These are phyloP conservation scores for Pseudocercospora vitis DNA, from an alignment of 2,329 filamentous ascomycete species.

Conservation along the genomic window DNA sequence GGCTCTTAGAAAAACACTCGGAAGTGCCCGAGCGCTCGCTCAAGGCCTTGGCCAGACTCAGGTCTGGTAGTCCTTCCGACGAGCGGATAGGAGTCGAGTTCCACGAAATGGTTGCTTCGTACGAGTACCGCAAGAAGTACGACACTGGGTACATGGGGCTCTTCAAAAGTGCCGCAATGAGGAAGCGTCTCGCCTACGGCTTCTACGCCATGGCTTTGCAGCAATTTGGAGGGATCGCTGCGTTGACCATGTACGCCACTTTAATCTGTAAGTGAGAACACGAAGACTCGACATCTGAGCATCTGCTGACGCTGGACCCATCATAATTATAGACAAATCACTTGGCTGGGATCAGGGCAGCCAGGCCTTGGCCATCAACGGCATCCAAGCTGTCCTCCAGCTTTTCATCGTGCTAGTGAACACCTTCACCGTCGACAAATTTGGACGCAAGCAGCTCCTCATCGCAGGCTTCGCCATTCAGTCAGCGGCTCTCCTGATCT, in stretches of 20 bases:
- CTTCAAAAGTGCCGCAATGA: slow-evolving; percentile 37
- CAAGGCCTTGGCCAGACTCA: slow-evolving; percentile 36
- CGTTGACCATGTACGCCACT: slow-evolving; percentile 43
- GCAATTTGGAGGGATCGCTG: slow-evolving; percentile 30
- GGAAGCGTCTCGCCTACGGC: slow-evolving; percentile 43
- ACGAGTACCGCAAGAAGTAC: slow-evolving; percentile 39
- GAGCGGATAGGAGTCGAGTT: slow-evolving; percentile 40
- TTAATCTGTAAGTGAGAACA: no score
- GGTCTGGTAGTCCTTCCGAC: slow-evolving; percentile 35
- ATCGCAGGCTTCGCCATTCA: slow-evolving; percentile 43
- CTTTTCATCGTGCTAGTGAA: slow-evolving; percentile 44
- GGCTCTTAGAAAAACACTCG: slow-evolving; percentile 18
- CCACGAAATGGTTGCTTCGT: slow-evolving; percentile 41
- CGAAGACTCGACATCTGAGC: no score
- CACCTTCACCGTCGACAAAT: slow-evolving; percentile 43
- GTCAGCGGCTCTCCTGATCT: slow-evolving; percentile 39
- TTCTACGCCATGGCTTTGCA: slow-evolving; percentile 38
- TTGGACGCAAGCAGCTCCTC: slow-evolving; percentile 39
- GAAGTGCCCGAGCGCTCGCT: slow-evolving; percentile 32
- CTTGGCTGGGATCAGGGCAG: slow-evolving; percentile 42
- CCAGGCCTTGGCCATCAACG: slow-evolving; percentile 43
- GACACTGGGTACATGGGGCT: slow-evolving; percentile 39
- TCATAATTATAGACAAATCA: no score
- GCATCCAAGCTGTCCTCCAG: slow-evolving; percentile 42
- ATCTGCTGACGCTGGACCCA: no score